A percentile compares a stretch with the other conserved stretches of the same genome.
These are phyloP conservation scores for Mortierella sp. DNA, from an alignment of 371 early-diverging fungal species.

Conservation along the genomic window DNA sequence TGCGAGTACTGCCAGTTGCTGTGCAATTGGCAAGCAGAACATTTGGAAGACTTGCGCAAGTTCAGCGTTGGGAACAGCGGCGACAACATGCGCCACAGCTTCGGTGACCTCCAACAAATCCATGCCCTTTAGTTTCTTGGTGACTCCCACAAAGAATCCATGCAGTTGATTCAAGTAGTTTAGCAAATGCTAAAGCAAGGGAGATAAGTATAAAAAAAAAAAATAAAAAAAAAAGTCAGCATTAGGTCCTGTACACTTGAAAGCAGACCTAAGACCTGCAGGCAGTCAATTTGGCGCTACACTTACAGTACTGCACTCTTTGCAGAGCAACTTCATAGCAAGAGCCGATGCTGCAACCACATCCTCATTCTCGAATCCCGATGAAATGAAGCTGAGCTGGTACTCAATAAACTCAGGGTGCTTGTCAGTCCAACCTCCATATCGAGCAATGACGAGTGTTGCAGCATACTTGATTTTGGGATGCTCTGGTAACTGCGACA, in stretches of 20 bases:
- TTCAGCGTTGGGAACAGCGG: conserved; percentile 75
- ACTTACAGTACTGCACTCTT: conserved; percentile 87
- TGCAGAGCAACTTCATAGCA: conserved; percentile 90
- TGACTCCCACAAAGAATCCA: conserved; percentile 79
- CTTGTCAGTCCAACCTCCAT: conserved; percentile 90
- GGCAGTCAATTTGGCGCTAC: background rate
- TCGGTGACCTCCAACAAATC: conserved; percentile 89
- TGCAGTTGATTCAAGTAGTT: conserved; percentile 82
- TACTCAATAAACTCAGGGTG: conserved; percentile 92
- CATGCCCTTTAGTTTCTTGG: conserved; percentile 70
- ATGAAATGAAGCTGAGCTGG: conserved; percentile 88
- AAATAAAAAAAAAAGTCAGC: background rate
- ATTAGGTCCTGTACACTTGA: too few species aligned
- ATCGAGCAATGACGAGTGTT: conserved; percentile 94
- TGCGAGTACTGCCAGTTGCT: conserved; percentile 66
- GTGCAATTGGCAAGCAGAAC: conserved; percentile 89
- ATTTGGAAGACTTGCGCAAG: conserved; percentile 77
- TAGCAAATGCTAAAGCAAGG: conserved; percentile 67
- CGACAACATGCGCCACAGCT: conserved; percentile 90
- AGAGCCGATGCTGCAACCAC: conserved; percentile 90
- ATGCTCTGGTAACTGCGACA: conserved; percentile 88
- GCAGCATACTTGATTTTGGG: conserved; percentile 95
- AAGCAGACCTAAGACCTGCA: too few species aligned
- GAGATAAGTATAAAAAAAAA: too few species aligned
- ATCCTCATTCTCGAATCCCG: conserved; percentile 90